These are phyloP conservation scores for Rosa multiflora DNA, from an alignment of 306 rosid genomes.

Conservation along the genomic window DNA sequence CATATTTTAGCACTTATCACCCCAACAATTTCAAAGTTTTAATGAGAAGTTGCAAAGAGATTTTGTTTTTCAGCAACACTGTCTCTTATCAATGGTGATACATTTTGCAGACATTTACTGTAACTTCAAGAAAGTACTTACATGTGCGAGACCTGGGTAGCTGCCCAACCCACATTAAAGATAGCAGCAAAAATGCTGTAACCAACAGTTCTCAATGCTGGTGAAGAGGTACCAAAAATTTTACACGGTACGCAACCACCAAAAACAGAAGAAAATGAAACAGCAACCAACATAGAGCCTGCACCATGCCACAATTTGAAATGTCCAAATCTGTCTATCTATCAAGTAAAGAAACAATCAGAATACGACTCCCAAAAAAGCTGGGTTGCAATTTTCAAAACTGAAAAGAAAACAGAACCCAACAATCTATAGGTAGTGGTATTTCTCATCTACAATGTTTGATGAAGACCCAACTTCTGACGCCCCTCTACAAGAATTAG, in stretches of 20 bases:
- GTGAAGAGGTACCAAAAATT: constrained; percentile 50
- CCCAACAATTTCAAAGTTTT: neutral
- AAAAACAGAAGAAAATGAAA: constrained; percentile 95
- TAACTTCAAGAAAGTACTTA: constrained; percentile 39
- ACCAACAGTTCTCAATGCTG: constrained; percentile 62
- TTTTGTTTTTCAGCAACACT: neutral
- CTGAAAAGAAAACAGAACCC: neutral
- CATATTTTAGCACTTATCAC: neutral
- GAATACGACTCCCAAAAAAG: constrained; percentile 20
- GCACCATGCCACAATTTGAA: constrained; percentile 98
- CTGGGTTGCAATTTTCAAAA: constrained; percentile 23
- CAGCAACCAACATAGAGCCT: constrained; percentile 93
- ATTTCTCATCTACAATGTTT: neutral
- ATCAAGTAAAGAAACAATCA: constrained; percentile 33
- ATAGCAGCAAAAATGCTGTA: constrained; percentile 90
- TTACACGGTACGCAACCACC: constrained; percentile 87
- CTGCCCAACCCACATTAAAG: constrained; percentile 97
- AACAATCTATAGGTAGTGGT: neutral
- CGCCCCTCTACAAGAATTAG: neutral
- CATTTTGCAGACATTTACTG: neutral
- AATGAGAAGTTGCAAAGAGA: neutral
- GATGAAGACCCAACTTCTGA: neutral
- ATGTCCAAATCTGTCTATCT: constrained; percentile 96
- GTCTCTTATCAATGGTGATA: neutral
- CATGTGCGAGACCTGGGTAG: constrained; percentile 97